A percentile compares a stretch with the other conserved stretches of the same genome.
phyloP scores from a whole-genome alignment of 805 yeast species.

The Hemisphaericaspora nanyangensis region DNA sequence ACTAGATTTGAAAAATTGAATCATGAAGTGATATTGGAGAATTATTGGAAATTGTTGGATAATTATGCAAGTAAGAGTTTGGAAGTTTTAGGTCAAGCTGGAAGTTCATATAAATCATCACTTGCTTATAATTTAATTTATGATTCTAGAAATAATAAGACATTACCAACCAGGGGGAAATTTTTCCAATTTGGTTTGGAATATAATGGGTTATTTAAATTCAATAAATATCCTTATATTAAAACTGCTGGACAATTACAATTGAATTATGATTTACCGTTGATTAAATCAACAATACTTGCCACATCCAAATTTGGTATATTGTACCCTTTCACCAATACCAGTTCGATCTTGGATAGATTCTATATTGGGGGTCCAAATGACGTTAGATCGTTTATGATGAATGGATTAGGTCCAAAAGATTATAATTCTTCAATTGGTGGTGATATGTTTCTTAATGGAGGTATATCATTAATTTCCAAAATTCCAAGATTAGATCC shows the following conservation, averaged over 20 bases:
- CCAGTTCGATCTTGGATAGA: constrained; percentile 44
- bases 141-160: constrained; percentile 43
- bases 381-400: constrained; percentile 49
- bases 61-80: constrained; percentile 26
- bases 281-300: constrained; percentile 18
- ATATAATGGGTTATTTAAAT: constrained; percentile 25
- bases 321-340: constrained; percentile 17
- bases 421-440: constrained; percentile 47
- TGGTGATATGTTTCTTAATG: constrained; percentile 46
- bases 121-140: constrained; percentile 35
- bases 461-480: constrained; percentile 44
- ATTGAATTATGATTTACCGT: constrained; percentile 19
- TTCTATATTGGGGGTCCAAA: constrained; percentile 59
- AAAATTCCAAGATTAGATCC: constrained; percentile 37
- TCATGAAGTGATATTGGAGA: constrained; percentile 49
- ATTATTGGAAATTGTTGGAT: constrained; percentile 35
- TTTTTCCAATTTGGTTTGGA: constrained; percentile 35
- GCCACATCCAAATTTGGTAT: constrained; percentile 32
- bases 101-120: constrained; percentile 44
- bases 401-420: constrained; percentile 56
- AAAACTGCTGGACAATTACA: constrained; percentile 42
- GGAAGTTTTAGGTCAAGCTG: constrained; percentile 38
- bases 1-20: constrained; percentile 33
- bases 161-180: constrained; percentile 43
- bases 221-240: constrained; percentile 30